Base-by-base conservation (phyloP, 2,329 filamentous ascomycete species). In the Botrytis elliptica region DNA sequence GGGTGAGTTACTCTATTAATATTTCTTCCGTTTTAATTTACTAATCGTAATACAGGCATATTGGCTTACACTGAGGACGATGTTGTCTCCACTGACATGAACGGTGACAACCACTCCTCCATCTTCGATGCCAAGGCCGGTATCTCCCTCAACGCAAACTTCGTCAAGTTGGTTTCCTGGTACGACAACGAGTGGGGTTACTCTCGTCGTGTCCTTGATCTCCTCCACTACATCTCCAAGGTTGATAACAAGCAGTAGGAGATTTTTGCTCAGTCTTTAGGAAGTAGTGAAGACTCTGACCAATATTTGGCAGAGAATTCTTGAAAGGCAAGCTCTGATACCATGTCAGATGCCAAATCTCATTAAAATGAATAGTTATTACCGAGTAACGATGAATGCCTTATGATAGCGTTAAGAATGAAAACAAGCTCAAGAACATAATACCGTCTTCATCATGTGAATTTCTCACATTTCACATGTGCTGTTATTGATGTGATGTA, bases 181-280 rank as follows among this genome's bases (percentile, higher is more conserved):
- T 97, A 97, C 87, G 94, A 97, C 90, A 98, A 98, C 90, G 95
- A 98, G 91, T 98, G 95, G 94, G 96, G 95, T 83, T 98, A 99
- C 92, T 97, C 93, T 85, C 95, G 95, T 88, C 96, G 93, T 90
- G 93, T 95, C 82, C 87, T 95, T 80, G 93, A 96, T 86, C 92
- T 96, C 81, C 83, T 90, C 84, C 87, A 88, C 85, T 92, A 94
- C 88, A 89, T 95, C 81, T 87, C 92, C 85, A 93, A 93, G 88
- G 91, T 92, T 78, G 93, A 95, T 82, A 88, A 83, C 73, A 78
- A 74, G 73, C 78, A 82, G 79, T 81, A 81, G 78, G 79, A 73
- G 62, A 66, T 77, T 78, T 75, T 67, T 72, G 62, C 70, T 76
- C 70, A 74, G 74, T 62, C 68, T 40, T 46, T 75, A 38, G 74